phyloP scores from a whole-genome alignment of 176 grass and related monocot genomes.

The Phoenix dactylifera region DNA sequence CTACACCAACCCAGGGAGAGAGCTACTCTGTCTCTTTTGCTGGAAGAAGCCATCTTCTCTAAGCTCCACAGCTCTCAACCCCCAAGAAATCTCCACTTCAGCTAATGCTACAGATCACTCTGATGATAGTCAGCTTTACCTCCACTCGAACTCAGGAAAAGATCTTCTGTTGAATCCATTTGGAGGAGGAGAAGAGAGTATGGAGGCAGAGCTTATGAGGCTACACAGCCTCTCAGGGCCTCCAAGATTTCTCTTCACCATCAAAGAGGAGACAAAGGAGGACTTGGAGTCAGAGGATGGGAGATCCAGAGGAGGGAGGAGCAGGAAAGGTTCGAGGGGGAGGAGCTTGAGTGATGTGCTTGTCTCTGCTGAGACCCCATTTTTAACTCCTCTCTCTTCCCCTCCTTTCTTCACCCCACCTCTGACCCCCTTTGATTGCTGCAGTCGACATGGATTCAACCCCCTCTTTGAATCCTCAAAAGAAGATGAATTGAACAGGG shows the following conservation, averaged over 20 bases:
- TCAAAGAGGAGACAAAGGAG: slow-evolving; percentile 91
- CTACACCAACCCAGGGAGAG: slow-evolving; percentile 33
- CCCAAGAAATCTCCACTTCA: slow-evolving; percentile 10
- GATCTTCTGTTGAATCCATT: not conserved
- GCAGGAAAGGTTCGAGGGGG: slow-evolving; percentile 28
- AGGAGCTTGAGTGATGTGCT: slow-evolving; percentile 58
- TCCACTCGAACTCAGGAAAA: slow-evolving; percentile 8
- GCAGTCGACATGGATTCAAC: slow-evolving; percentile 36
- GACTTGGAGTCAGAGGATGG: slow-evolving; percentile 74
- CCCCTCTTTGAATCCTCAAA: slow-evolving; percentile 51
- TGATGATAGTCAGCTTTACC: not conserved
- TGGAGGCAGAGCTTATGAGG: slow-evolving; percentile 83
- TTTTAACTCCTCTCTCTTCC: slow-evolving; percentile 52
- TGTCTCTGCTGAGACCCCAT: slow-evolving; percentile 50
- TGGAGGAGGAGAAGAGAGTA: slow-evolving; percentile 37
- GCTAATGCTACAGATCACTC: not conserved
- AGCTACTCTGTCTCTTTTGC: slow-evolving; percentile 62
- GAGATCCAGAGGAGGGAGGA: slow-evolving; percentile 35
- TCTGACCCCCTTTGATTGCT: slow-evolving; percentile 22
- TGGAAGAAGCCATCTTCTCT: slow-evolving; percentile 48
- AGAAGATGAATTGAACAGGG: slow-evolving; percentile 5
- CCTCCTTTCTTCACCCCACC: slow-evolving; percentile 24
- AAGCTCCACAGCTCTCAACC: slow-evolving; percentile 25
- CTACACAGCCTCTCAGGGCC: slow-evolving; percentile 58
- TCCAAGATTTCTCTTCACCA: slow-evolving; percentile 81